These are phyloP conservation scores for Guadua angustifolia DNA, from an alignment of 176 grass and related monocot species.

Conservation along the genomic window DNA sequence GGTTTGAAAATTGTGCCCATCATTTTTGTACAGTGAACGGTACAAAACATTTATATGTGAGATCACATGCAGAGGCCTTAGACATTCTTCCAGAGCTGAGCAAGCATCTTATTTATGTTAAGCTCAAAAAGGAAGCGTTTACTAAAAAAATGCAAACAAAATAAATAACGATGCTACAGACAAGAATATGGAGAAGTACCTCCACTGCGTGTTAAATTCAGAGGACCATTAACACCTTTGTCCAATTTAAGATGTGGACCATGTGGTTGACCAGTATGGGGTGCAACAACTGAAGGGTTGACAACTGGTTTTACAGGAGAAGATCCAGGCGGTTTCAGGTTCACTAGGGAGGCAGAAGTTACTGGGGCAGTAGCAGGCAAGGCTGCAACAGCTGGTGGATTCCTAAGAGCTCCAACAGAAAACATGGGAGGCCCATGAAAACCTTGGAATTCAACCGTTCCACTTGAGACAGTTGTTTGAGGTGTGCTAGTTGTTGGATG, in stretches of 20 bases:
- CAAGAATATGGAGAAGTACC: conserved; percentile 55
- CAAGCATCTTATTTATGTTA: conserved; percentile 30
- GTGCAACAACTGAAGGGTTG: conserved; percentile 49
- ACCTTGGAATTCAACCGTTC: conserved; percentile 53
- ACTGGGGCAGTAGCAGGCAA: conserved; percentile 44
- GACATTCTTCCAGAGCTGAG: conserved; percentile 22
- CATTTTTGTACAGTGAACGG: background rate
- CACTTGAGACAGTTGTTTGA: conserved; percentile 46
- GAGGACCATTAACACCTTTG: conserved; percentile 54
- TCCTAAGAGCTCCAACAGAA: conserved; percentile 47
- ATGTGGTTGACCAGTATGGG: conserved; percentile 41
- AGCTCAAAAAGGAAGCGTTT: conserved; percentile 11
- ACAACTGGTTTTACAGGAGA: conserved; percentile 53
- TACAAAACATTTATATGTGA: conserved; percentile 29
- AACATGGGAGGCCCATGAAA: conserved; percentile 60
- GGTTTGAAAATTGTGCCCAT: background rate
- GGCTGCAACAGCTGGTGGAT: conserved; percentile 25
- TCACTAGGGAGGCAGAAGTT: conserved; percentile 47
- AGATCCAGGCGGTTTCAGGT: conserved; percentile 51
- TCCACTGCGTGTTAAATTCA: conserved; percentile 55
- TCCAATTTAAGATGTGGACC: conserved; percentile 50
- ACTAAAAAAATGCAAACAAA: conserved; percentile 19
- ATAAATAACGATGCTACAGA: background rate
- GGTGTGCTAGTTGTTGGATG: conserved; percentile 58
- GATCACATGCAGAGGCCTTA: conserved; percentile 33